Base-by-base conservation (phyloP, 495 filamentous ascomycete genomes). In the Penicillium paxilli region DNA sequence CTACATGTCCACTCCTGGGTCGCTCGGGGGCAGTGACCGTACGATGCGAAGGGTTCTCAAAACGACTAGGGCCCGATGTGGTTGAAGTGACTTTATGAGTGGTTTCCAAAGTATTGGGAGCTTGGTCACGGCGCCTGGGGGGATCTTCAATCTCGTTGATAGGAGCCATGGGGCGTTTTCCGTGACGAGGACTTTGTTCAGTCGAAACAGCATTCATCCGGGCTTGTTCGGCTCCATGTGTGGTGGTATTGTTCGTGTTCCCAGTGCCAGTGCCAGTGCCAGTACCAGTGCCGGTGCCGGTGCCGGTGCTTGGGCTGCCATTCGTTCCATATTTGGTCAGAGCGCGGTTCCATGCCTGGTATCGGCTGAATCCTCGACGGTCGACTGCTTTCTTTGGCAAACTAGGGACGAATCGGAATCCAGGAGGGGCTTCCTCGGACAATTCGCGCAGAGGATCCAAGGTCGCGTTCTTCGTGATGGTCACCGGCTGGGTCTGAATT, bases 341-440 rank as follows among this genome's bases (percentile, higher is more conserved):
- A 10, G 75, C 75, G 44, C 72, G 72, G 42, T 76, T 73, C 75
- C 75, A 78, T 45, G 74, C 75, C 60, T 77, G 67, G 48, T 78
- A 78, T 57, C 75, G 68, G 60, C 67, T 76, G 44, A 78, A 78
- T n/a, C 74, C 75, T 38, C 75, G 74, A 47, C 75, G 72, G 45
- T 76, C 68, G 60, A 70, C 59, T 47, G 66, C 64, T 22, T 58
- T 58, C 21, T 66, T 67, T 38, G 72, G 62, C 2, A 48, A 33
- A 23, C 58, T 60, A 28, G 58, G 57, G 14, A 76, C 51, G 35
- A 75, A 62, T 23, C 68, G 65, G 55, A 67, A 76, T 2, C 70
- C 72, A 57, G 70, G 63, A 12, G 65, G 65, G 9, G 67, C 69
- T 47, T 77, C 72, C 33, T 72, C 73, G 10, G 68, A 70, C 23